Percentiles rank a stretch among this genome's conserved stretches.
Evolutionary conservation across 495 filamentous ascomycete species (phyloP).

Genomic region (Hypoxylon perforatum): DNA sequence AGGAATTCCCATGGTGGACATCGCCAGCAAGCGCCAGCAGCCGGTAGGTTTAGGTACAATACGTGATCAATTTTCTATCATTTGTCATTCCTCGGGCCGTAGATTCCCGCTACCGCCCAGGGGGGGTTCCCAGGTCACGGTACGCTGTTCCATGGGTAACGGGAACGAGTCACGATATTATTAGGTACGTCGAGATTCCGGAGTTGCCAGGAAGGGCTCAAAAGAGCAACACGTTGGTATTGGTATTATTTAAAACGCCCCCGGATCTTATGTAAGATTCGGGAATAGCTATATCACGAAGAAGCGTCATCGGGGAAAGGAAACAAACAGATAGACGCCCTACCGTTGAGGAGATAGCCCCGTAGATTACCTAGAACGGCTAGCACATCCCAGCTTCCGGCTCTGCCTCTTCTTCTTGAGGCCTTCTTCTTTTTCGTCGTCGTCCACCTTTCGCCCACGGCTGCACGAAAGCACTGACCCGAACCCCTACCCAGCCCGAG

Average conservation of each 20-base stretch:
- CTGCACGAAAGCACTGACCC: not conserved
- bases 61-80: no score
- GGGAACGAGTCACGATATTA: no score
- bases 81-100: constrained; percentile 7
- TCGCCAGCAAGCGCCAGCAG: no score
- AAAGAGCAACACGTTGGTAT: not conserved
- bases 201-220: not conserved
- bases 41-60: no score
- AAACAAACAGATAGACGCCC: not conserved
- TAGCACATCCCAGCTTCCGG: not conserved
- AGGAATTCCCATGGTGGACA: no score
- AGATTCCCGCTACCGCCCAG: not conserved
- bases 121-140: no score
- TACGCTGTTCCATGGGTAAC: no score
- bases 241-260: not conserved
- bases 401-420: not conserved
- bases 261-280: constrained; percentile 30
- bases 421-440: no score
- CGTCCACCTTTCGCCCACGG: not conserved
- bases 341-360: no score
- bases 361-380: no score
- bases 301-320: no score
- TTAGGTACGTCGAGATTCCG: no score
- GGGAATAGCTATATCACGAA: constrained; percentile 25
- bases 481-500: constrained; percentile 4